phyloP scores from a whole-genome alignment of 1,284 basidiomycete species.

The Boletus mariae region DNA sequence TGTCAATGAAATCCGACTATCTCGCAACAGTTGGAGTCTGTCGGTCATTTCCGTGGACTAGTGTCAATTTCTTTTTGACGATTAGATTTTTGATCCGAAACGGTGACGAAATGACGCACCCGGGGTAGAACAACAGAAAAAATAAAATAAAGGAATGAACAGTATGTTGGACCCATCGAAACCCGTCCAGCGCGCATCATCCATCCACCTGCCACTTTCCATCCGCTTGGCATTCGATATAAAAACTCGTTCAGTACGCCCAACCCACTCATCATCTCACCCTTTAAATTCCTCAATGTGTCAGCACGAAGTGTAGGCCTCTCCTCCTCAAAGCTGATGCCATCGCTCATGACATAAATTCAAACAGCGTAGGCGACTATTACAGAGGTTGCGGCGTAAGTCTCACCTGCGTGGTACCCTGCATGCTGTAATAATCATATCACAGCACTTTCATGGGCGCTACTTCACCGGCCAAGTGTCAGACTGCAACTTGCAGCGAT shows the following conservation, averaged over 20 bases:
- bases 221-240: conserved; percentile 18
- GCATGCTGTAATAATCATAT: conserved; percentile 14
- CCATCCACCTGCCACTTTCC: conserved; percentile 7
- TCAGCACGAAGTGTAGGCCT: conserved; percentile 54
- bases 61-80: conserved; percentile 1
- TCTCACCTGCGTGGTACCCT: background rate
- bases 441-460: conserved; percentile 58
- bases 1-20: conserved; percentile 1
- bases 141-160: background rate
- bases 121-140: conserved; percentile 18
- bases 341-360: conserved; percentile 9
- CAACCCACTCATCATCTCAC: background rate
- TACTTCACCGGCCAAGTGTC: conserved; percentile 54
- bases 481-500: conserved; percentile 49
- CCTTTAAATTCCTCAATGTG: conserved; percentile 40
- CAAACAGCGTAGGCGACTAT: conserved; percentile 52
- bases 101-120: conserved; percentile 27
- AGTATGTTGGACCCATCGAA: background rate
- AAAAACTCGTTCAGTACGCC: conserved; percentile 8
- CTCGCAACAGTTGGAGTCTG: background rate
- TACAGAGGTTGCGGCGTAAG: conserved; percentile 59
- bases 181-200: background rate
- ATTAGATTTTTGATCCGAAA: conserved; percentile 29
- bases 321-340: background rate
- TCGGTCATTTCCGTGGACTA: background rate